phyloP scores from a whole-genome alignment of 441 rosid genomes.

The Adansonia madagascariensis region DNA sequence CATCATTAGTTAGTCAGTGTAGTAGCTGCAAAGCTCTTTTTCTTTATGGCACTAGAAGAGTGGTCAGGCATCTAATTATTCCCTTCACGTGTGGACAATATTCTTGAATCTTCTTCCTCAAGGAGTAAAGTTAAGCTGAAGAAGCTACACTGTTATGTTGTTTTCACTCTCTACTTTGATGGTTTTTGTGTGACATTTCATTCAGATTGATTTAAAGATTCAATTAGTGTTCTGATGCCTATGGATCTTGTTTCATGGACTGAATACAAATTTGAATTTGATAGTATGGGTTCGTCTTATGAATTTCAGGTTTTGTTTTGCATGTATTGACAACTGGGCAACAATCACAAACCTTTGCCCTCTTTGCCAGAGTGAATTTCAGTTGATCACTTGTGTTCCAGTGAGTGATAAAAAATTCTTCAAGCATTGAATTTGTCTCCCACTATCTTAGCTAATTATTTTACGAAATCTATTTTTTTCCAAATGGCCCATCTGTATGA shows the following conservation, averaged over 20 bases:
- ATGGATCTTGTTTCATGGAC: constrained; percentile 15
- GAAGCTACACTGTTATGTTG: neutral
- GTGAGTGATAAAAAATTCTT: constrained; percentile 53
- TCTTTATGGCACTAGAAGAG: neutral
- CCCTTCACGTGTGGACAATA: constrained; percentile 7
- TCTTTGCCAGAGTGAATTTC: constrained; percentile 97
- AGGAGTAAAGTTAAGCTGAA: neutral
- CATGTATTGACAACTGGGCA: constrained; percentile 97
- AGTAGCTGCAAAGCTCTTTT: neutral
- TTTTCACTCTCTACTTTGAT: neutral
- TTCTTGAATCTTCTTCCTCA: constrained; percentile 6
- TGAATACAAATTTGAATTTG: constrained; percentile 16
- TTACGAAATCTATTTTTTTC: neutral
- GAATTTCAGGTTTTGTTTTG: constrained; percentile 91
- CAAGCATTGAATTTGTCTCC: constrained; percentile 15
- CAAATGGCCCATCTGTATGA: neutral
- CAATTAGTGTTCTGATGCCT: constrained; percentile 12
- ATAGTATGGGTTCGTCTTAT: constrained; percentile 34
- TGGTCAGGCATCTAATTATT: constrained; percentile 3
- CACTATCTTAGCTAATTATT: constrained; percentile 7
- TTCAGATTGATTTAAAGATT: constrained; percentile 11
- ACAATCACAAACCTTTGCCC: constrained; percentile 97
- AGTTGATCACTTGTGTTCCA: constrained; percentile 92
- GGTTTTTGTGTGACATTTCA: constrained; percentile 11
- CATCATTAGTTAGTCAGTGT: neutral